Base-by-base conservation (phyloP, 345 rosid genomes). In the Barbarea vulgaris region DNA sequence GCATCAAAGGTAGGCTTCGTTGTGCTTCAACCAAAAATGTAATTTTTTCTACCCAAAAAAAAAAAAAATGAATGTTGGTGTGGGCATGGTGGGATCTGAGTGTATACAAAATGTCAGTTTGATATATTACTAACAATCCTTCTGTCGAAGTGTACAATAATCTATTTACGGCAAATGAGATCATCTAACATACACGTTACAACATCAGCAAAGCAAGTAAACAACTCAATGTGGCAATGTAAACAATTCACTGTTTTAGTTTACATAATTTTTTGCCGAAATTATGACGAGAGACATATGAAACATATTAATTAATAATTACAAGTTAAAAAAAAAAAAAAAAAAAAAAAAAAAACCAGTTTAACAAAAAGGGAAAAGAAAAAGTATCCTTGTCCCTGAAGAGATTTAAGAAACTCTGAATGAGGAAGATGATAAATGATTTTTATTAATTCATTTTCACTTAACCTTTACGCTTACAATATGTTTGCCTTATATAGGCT, bases 21-120 rank as follows among this genome's bases (percentile, higher is more conserved):
- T 63, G 24, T 54, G 42, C 80, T 54, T 63, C 33, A 69, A 62
- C 27, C 48, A 22, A 24, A 42, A 59, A 48, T 66, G 67, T 57
- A 58, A 65, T 3, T 5, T 25, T 66, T 42, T 21, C n/a, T 25
- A n/a, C 15, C 27, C 12, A 15, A n/a, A 7, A 46, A n/a, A n/a
- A 66, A 41, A 12, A 17, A 67, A 31, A 13, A 48, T 19, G 67
- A 15, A 67, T 6, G 48, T 73, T 64, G 64, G 28, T 73, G 70
- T 67, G 31, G 19, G 46, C 21, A 41, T 68, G 54, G 37, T 59
- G 47, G 14, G 57, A 76, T 67, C 47, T 59, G 27, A 59, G 55
- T 61, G 52, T 56, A n/a, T 58, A 48, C 53, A 57, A 19, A 13
- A 37, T 65, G 67, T 39, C 51, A 37, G 17, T 41, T 53, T 53